Evolutionary conservation across 495 filamentous ascomycete species (phyloP), one percentile per base, ranked within the genome.

Genomic region (Polyplosphaeria fusca): DNA sequence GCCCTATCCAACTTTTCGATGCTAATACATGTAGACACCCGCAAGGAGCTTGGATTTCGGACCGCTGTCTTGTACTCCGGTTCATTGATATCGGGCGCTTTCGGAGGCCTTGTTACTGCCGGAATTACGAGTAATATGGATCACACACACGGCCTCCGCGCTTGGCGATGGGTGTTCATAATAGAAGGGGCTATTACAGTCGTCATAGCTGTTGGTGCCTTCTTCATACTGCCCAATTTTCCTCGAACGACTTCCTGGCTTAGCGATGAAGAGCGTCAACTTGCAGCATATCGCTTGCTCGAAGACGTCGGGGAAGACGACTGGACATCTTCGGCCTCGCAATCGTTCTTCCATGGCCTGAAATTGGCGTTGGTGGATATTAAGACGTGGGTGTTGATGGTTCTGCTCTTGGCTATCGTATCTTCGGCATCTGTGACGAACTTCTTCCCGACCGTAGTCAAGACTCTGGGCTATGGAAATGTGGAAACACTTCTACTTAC

Each of bases 391-490:
- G 72, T 89, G 52, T 72, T 90, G 7, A 79, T 82, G 68, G 67
- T 88, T 9, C 71, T 87, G 44, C 77, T 91, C 47, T 79, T 89
- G 43, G 81, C 85, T 64, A 85, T 89, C 68, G 82, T 88, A 13
- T 80, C 83, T 24, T 80, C 82, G 24, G 84, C 81, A 45, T 84
- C 85, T 2, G 84, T 89, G 7, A 89, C 87, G n/a, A 91, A 93
- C 69, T 93, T 93, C 79, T 92, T 94, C 74, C 89, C 89, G 0
- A 86, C 88, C 13, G 86, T 95, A 20, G 88, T 93, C 27, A 75
- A 78, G 37, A 91, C 88, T 1, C 75, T 95, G 4, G 77, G 82
- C 5, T 89, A 83, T 64, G 72, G 67, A 59, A 79, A 80, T n/a
- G 82, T 89, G 58, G 66, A 76, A 18, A 84, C 89, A 0, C 81